Base-by-base conservation (phyloP, 192 early-diverging fungal genomes). In the Coemansia umbellata region DNA sequence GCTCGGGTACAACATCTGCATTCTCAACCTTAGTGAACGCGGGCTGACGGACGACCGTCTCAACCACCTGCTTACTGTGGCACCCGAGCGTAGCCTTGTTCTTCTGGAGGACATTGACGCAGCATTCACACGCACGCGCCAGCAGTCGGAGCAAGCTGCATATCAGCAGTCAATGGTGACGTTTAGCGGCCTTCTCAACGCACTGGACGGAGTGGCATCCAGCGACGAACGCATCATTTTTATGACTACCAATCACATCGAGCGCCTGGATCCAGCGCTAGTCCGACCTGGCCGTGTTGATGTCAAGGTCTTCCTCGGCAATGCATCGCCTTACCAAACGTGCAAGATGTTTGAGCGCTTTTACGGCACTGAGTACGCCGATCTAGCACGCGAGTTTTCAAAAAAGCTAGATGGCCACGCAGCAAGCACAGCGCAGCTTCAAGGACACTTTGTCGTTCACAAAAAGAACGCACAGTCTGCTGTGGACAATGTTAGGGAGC, bases 381-480 rank as follows among this genome's bases (percentile, higher is more conserved):
- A 54, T 13, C 62, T 91, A 50, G 93, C 87, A 8, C 79, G 88
- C 2, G 39, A 57, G 47, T 96, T 98, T 84, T 85, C 88, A 2
- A 43, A 69, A 2, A 64, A 50, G 19, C 47, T 85, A 10, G 53
- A 63, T 18, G 79, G 78, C 26, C 67, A 80, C 31, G 51, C 59
- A 4, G 80, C 91, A 27, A 93, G 91, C 67, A 91, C 93, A 5
- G 94, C 94, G 0, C 81, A 81, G 53, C 62, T 98, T 27, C 96
- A 98, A 74, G 96, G 96, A 3, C 96, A 98, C 74, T 98, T 98
- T 85, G 91, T 95, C 8, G 70, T 87, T 30, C 82, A 83, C 44
- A 88, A 93, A 42, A 87, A 93, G 57, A 72, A 80, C 49, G 84
- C 94, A 0, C 50, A 81, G 37, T 74, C 63, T 10, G 91, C 92